These are phyloP conservation scores for Sporothrix euskadiensis DNA, from an alignment of 2,329 filamentous ascomycete genomes.

Conservation along the genomic window DNA sequence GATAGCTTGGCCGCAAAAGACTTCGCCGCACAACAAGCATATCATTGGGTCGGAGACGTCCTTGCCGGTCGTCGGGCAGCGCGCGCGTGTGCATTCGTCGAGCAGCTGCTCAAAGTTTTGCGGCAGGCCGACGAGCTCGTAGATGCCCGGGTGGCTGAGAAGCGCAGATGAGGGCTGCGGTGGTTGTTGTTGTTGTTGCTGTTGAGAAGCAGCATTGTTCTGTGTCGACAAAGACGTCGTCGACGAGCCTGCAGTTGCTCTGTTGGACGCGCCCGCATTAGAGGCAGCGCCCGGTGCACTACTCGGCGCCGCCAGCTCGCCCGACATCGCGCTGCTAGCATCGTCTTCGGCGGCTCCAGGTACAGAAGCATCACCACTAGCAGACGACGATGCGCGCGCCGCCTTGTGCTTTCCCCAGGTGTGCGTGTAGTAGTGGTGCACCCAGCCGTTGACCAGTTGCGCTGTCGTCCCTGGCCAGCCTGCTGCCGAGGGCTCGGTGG, in stretches of 20 bases:
- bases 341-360: not conserved
- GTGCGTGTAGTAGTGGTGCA: slow-evolving; percentile 53
- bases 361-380: not conserved
- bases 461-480: slow-evolving; percentile 52
- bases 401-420: slow-evolving; percentile 33
- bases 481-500: slow-evolving; percentile 35
- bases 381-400: not conserved
- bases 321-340: not conserved
- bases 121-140: slow-evolving; percentile 88
- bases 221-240: not conserved
- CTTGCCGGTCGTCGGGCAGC: slow-evolving; percentile 86
- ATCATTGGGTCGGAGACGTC: slow-evolving; percentile 88
- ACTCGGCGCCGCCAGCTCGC: not conserved
- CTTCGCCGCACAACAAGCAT: slow-evolving; percentile 93
- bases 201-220: not conserved
- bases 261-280: slow-evolving; percentile 21
- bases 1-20: slow-evolving; percentile 91
- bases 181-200: slow-evolving; percentile 31
- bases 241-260: not conserved
- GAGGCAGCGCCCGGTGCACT: not conserved
- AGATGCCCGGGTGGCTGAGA: slow-evolving; percentile 82
- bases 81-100: slow-evolving; percentile 81
- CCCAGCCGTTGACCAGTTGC: slow-evolving; percentile 66
- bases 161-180: slow-evolving; percentile 44
- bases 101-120: slow-evolving; percentile 90